Evolutionary conservation across 2,329 filamentous ascomycete species (phyloP), one percentile per base, ranked within the genome.

Genomic region (Rugonectria rugulosa): DNA sequence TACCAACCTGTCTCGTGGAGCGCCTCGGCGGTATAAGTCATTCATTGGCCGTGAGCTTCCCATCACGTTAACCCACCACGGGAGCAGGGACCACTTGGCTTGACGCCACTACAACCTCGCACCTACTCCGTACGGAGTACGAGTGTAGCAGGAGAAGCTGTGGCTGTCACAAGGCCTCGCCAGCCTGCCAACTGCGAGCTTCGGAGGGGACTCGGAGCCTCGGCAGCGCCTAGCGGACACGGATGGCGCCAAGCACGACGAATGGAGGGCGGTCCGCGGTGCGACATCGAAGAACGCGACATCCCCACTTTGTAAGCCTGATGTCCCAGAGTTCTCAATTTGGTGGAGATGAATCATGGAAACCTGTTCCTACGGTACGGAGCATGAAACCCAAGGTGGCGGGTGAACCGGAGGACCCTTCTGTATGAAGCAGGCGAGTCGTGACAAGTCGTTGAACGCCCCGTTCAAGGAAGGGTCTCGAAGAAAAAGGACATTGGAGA

Each of bases 81-180:
- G 48, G 40, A 24, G 15, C 37, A 26, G 43, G 44, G 11, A 27
- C 44, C 44, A 47, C 38, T 52, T 63, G 48, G 31, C 42, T 49
- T 11, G 51, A 57, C 61, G 58, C 62, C 64, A 63, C 46, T 26
- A 10, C 27, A 34, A 37, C 42, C 53, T 36, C 19, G 17, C 37
- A 9, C 15, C 34, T 32, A 47, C n/a, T n/a, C n/a, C n/a, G n/a
- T n/a, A n/a, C n/a, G n/a, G n/a, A n/a, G n/a, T n/a, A n/a, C n/a
- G n/a, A n/a, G n/a, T n/a, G n/a, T n/a, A n/a, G n/a, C n/a, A 53
- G 53, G 45, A 59, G 54, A 55, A 61, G 65, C 61, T 61, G 64
- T 67, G 62, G 64, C 64, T 67, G 57, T 53, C 59, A 58, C 62
- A 43, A 65, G 53, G 23, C 37, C 19, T 31, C 21, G 19, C 14